Evolutionary conservation across 768 basidiomycete species (phyloP), one percentile per base, ranked within the genome.

Genomic region (Termitomyces sp.): DNA sequence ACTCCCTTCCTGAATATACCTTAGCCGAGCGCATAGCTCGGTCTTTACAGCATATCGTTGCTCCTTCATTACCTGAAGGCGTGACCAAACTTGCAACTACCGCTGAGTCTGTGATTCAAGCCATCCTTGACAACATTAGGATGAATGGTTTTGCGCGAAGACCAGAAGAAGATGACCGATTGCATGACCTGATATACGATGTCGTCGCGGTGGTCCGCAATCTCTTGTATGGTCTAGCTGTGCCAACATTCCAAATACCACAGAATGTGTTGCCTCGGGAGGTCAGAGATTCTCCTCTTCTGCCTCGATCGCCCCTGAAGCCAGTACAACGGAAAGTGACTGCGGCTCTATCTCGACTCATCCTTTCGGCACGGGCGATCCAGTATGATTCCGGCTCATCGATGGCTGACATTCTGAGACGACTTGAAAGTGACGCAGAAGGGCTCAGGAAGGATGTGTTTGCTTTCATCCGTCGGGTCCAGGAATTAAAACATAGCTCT

Each of bases 301-400:
- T 80, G 15, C 73, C 82, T 1, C 80, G 81, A 62, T 76, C 84
- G 2, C 75, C 86, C 6, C 75, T 93, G 47, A 92, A 92, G 70
- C 86, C 88, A 9, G 85, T 85, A 0, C 92, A 92, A 58, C 80
- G 91, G 52, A 91, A 91, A 64, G 87, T 96, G 31, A 92, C 92
- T 3, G 90, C 92, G 9, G 93, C 92, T 0, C 76, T 96, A 13
- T 94, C 92, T 20, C 88, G 94, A 67, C 78, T 98, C 28, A 89
- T 96, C 26, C 82, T 97, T 4, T 92, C 90, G 7, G 86, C 92
- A n/a, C 88, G 95, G 49, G 93, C 94, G 0, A 87, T 92, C 72
- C 85, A 90, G 65, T 91, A 90, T 59, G 87, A 92, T 65, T 85
- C 87, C 0, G 86, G 84, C 16, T 79, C 81, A 1, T 76, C 81